Conservation (phyloP, 169 alveolate species). For the Prorocentrum cordatum region DNA sequence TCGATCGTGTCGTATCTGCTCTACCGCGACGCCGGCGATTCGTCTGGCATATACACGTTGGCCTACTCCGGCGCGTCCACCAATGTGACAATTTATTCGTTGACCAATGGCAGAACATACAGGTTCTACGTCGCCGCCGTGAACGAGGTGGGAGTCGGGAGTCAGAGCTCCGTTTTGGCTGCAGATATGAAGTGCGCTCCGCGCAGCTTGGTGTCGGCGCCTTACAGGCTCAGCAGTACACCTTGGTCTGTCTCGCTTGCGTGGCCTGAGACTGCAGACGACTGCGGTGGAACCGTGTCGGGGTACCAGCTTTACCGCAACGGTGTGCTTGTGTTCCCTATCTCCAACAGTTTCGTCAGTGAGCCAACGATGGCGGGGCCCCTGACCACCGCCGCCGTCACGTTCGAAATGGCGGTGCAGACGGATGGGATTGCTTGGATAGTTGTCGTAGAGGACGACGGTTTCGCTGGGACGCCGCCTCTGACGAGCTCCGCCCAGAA, state of each 20-base stretch:
- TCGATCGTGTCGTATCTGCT: slow-evolving; percentile 26
- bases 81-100: background rate
- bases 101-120: slow-evolving; percentile 62
- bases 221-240: background rate
- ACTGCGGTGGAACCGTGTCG: slow-evolving; percentile 64
- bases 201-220: slow-evolving; percentile 41
- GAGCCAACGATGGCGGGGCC: slow-evolving; percentile 30
- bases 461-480: background rate
- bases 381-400: background rate
- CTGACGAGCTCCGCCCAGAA: background rate
- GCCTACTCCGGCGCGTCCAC: slow-evolving; percentile 26
- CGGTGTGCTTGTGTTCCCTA: slow-evolving; percentile 49
- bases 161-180: slow-evolving; percentile 34
- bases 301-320: slow-evolving; percentile 67
- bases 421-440: background rate
- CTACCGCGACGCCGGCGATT: slow-evolving; percentile 60
- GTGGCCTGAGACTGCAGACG: slow-evolving; percentile 56
- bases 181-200: slow-evolving; percentile 70
- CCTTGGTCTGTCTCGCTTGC: slow-evolving; percentile 16
- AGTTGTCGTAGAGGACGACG: background rate
- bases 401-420: background rate
- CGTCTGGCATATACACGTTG: slow-evolving; percentile 60
- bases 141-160: slow-evolving; percentile 67
- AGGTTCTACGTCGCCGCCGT: slow-evolving; percentile 67
- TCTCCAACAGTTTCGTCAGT: slow-evolving; percentile 25